Conservation (phyloP, 108 stramenopile species). For the Nannochloropsis salina region DNA sequence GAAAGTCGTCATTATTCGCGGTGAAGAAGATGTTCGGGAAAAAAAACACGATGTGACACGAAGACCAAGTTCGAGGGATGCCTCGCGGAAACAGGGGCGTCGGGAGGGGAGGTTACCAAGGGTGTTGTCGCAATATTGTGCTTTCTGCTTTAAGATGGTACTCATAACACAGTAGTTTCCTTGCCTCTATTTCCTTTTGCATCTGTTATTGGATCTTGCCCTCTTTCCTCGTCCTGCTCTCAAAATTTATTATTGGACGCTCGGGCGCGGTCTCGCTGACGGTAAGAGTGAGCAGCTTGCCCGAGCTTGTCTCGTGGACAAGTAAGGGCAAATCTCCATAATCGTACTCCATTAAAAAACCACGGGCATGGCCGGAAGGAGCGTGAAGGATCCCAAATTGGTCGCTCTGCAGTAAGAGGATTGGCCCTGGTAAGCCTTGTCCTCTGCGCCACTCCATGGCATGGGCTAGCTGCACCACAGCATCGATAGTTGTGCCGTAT, state of each 20-base stretch:
- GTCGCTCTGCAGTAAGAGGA: conserved; percentile 1
- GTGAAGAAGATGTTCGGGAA: too few species aligned
- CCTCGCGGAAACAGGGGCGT: too few species aligned
- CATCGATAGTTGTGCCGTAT: conserved; percentile 8
- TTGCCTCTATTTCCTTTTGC: neutral
- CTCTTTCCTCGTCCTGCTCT: conserved; percentile 1
- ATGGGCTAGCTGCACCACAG: neutral
- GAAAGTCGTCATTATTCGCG: too few species aligned
- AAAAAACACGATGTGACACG: too few species aligned
- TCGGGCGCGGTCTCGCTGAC: neutral
- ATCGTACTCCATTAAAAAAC: conserved; percentile 20
- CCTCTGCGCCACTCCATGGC: neutral
- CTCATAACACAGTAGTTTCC: neutral
- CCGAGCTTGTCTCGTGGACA: neutral
- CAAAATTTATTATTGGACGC: neutral
- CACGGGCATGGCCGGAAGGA: neutral
- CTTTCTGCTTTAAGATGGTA: too few species aligned
- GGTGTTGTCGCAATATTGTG: too few species aligned
- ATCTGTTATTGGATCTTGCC: neutral
- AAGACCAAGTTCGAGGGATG: too few species aligned
- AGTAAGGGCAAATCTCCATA: neutral
- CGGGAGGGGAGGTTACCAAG: too few species aligned
- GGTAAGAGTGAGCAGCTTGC: neutral
- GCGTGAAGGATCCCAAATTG: neutral
- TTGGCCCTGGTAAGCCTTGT: neutral